Evolutionary conservation across 2,329 filamentous ascomycete species (phyloP).

Genomic region (Epichloe typhina): DNA sequence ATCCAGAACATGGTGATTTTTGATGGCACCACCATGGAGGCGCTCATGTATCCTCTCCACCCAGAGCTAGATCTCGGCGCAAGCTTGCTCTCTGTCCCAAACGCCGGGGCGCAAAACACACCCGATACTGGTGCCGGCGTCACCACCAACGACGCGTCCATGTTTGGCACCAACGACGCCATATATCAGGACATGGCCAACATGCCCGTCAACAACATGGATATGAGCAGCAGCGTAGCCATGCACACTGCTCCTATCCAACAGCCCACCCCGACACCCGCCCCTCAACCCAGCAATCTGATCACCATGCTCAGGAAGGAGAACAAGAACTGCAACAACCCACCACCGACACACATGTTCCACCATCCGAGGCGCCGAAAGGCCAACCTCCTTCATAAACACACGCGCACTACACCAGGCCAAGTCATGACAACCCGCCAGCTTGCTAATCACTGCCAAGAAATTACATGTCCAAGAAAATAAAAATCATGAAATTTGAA

Average conservation of each 20-base stretch:
- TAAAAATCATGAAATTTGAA: too few species aligned
- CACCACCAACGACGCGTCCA: neutral
- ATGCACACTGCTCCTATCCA: neutral
- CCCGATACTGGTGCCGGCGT: neutral
- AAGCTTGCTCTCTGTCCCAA: slow-evolving; percentile 25
- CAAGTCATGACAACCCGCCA: too few species aligned
- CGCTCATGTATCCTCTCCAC: slow-evolving; percentile 70
- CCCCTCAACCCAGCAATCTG: neutral
- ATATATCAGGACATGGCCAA: neutral
- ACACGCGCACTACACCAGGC: too few species aligned
- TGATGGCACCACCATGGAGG: slow-evolving; percentile 69
- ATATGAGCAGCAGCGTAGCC: neutral
- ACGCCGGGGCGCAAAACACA: neutral
- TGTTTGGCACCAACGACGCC: neutral
- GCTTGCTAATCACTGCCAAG: too few species aligned
- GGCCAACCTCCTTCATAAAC: too few species aligned
- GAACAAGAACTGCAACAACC: neutral
- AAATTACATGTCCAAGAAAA: too few species aligned
- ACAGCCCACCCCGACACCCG: neutral
- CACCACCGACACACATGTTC: neutral
- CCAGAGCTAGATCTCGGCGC: slow-evolving; percentile 46
- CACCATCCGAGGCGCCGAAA: neutral
- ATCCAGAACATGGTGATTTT: slow-evolving; percentile 93
- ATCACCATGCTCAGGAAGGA: neutral
- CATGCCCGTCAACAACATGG: neutral